Evolutionary conservation across 306 rosid genomes (phyloP).

Genomic region (Cucumis hystrix): DNA sequence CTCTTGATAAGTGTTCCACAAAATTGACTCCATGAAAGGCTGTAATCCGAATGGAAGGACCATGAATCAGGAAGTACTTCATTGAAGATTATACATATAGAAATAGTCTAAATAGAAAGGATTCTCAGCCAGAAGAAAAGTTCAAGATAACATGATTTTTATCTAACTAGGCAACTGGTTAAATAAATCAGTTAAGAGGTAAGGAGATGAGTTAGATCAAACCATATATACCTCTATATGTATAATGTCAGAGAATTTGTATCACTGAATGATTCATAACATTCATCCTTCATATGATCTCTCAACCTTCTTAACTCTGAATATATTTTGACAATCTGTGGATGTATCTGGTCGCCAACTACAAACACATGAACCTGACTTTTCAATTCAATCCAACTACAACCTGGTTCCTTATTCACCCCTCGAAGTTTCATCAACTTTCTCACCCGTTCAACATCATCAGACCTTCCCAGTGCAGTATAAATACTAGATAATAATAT

Average conservation of each 20-base stretch:
- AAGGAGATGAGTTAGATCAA: not conserved
- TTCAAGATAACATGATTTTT: not conserved
- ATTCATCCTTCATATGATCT: constrained; percentile 61
- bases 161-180: not conserved
- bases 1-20: too few species aligned
- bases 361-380: constrained; percentile 74
- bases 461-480: constrained; percentile 44
- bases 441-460: constrained; percentile 72
- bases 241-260: not conserved
- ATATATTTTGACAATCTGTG: constrained; percentile 40
- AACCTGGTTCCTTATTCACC: constrained; percentile 73
- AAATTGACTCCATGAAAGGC: too few species aligned
- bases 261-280: constrained; percentile 18
- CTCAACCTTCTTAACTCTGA: constrained; percentile 31
- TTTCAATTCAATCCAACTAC: constrained; percentile 85
- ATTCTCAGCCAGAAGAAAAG: not conserved
- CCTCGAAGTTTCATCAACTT: constrained; percentile 61
- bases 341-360: constrained; percentile 77
- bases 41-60: too few species aligned
- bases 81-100: not conserved
- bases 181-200: not conserved
- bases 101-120: not conserved
- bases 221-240: not conserved
- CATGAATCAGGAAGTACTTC: not conserved
- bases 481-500: constrained; percentile 64